A percentile compares a stretch with the other conserved stretches of the same genome.
Conservation (phyloP, 495 filamentous ascomycete species). For the Penicillium pulvis region DNA sequence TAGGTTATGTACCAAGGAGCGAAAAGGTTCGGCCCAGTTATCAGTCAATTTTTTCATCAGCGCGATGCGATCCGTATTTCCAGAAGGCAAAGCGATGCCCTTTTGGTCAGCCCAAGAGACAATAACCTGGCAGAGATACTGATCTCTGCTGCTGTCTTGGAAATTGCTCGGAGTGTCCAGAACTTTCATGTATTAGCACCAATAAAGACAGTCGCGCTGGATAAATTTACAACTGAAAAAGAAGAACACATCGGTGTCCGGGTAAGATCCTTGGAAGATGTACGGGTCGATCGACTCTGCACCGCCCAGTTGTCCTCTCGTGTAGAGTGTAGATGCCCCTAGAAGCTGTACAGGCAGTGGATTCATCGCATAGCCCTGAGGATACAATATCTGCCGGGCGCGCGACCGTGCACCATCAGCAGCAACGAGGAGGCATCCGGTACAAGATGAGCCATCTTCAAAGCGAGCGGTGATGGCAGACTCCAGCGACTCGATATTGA, state of each 20-base stretch:
- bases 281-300: conserved; percentile 57
- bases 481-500: conserved; percentile 31
- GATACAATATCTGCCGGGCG: conserved; percentile 41
- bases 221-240: conserved; percentile 50
- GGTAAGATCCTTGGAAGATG: conserved; percentile 62
- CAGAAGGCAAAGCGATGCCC: conserved; percentile 43
- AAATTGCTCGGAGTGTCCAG: conserved; percentile 53
- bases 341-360: conserved; percentile 52
- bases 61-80: conserved; percentile 41
- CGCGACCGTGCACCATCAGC: conserved; percentile 57
- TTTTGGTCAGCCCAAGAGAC: conserved; percentile 53
- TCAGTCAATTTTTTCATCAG: conserved; percentile 55
- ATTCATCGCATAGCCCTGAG: conserved; percentile 35
- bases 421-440: conserved; percentile 55
- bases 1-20: conserved; percentile 45
- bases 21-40: conserved; percentile 60
- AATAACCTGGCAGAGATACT: conserved; percentile 52
- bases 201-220: background rate
- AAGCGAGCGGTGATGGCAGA: conserved; percentile 48
- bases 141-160: conserved; percentile 35
- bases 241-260: conserved; percentile 55
- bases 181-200: conserved; percentile 22
- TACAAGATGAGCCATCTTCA: conserved; percentile 48
- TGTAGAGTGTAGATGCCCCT: conserved; percentile 47
- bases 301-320: conserved; percentile 37